phyloP scores from a whole-genome alignment of 805 yeast species.

The Starmerella geochares region DNA sequence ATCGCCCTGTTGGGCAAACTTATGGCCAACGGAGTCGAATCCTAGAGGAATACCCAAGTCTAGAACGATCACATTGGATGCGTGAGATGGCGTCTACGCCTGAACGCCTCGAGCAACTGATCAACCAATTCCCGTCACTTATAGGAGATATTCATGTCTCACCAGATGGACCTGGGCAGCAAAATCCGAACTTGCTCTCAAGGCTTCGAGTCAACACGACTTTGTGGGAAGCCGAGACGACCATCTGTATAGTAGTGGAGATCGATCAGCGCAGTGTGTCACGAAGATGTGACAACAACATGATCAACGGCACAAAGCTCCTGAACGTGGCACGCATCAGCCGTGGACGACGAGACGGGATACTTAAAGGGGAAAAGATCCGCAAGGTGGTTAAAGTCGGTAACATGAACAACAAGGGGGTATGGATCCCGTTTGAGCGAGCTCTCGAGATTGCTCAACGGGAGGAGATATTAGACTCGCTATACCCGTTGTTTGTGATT shows the following conservation, averaged over 20 bases:
- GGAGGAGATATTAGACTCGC: conserved; percentile 18
- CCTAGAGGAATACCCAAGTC: not conserved
- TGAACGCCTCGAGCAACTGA: conserved; percentile 1
- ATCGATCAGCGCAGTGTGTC: conserved; percentile 16
- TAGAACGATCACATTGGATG: not conserved
- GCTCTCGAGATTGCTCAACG: conserved; percentile 24
- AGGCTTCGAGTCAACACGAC: conserved; percentile 16
- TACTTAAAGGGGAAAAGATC: conserved; percentile 24
- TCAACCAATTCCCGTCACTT: conserved; percentile 17
- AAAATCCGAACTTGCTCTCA: not conserved
- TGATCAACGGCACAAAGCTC: conserved; percentile 28
- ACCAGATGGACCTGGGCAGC: conserved; percentile 16
- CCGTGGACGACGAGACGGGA: conserved; percentile 26
- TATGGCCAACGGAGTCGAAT: not conserved
- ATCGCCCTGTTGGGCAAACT: not conserved
- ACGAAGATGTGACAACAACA: conserved; percentile 26
- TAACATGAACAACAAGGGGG: conserved; percentile 26
- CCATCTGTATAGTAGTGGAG: conserved; percentile 24
- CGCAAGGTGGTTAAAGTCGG: conserved; percentile 27
- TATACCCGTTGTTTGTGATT: conserved; percentile 25
- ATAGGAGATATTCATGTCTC: conserved; percentile 5
- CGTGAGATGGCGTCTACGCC: not conserved
- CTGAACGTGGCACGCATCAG: conserved; percentile 23
- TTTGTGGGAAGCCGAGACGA: conserved; percentile 25
- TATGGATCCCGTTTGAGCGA: conserved; percentile 27